These are phyloP conservation scores for Geotrichum fermentans DNA, from an alignment of 1,139 yeast species.

Conservation along the genomic window DNA sequence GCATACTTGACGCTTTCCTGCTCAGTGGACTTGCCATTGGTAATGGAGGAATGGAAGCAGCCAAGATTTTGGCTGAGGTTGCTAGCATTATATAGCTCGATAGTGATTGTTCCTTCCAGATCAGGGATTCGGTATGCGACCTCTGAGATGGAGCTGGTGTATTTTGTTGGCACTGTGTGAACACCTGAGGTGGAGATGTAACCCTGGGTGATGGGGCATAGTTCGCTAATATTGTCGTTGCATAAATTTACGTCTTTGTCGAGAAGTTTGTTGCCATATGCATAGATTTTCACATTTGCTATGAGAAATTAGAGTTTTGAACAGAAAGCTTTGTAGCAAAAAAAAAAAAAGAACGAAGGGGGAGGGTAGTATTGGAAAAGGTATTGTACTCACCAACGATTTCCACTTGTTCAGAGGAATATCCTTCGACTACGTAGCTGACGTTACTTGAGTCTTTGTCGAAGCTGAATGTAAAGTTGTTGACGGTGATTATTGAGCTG, in stretches of 20 bases:
- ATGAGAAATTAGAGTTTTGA: background rate
- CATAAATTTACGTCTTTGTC: conserved; percentile 32
- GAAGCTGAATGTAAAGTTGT: conserved; percentile 22
- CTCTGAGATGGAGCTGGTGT: conserved; percentile 28
- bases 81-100: conserved; percentile 27
- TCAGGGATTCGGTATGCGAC: conserved; percentile 35
- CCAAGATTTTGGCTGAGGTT: conserved; percentile 28
- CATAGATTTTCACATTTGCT: conserved; percentile 28
- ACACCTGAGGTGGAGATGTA: conserved; percentile 27
- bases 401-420: conserved; percentile 23
- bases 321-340: background rate
- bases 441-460: conserved; percentile 24
- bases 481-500: conserved; percentile 21
- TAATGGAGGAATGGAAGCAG: conserved; percentile 32
- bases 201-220: conserved; percentile 34
- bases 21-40: conserved; percentile 33
- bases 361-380: too few relatives aligned
- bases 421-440: conserved; percentile 27
- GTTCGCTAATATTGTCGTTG: conserved; percentile 27
- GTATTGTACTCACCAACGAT: conserved; percentile 22
- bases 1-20: conserved; percentile 27
- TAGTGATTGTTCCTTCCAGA: conserved; percentile 32
- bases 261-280: conserved; percentile 32
- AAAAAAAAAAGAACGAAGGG: background rate
- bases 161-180: conserved; percentile 31